A percentile compares a stretch with the other conserved stretches of the same genome.
Evolutionary conservation across 2,329 filamentous ascomycete species (phyloP).

Genomic region (Apiospora koreana): DNA sequence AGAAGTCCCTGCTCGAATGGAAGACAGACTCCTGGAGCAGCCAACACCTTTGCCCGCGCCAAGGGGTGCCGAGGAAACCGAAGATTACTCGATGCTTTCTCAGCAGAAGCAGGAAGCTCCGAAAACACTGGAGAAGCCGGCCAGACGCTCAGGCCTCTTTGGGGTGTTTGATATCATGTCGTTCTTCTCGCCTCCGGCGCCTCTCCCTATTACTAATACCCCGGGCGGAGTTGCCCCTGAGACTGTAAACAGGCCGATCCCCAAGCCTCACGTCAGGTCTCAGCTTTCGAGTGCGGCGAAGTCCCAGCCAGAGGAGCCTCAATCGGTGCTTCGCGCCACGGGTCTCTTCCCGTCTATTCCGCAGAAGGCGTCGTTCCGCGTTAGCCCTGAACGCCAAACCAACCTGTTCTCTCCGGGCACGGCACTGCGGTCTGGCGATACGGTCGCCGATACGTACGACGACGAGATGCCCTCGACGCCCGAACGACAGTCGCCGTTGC

Average conservation of each 20-base stretch:
- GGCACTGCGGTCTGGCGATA: constrained; percentile 24
- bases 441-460: constrained; percentile 29
- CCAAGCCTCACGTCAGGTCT: not conserved
- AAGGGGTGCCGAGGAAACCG: not conserved
- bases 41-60: not conserved
- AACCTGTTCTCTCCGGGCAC: constrained; percentile 39
- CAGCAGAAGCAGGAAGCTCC: constrained; percentile 20
- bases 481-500: constrained; percentile 32
- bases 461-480: constrained; percentile 30
- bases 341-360: constrained; percentile 34
- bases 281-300: constrained; percentile 21
- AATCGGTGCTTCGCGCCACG: constrained; percentile 27
- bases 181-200: constrained; percentile 60
- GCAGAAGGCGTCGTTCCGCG: constrained; percentile 28
- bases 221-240: not conserved
- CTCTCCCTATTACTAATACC: constrained; percentile 33
- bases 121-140: constrained; percentile 23
- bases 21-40: not conserved
- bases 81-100: not conserved
- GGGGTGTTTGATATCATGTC: constrained; percentile 48
- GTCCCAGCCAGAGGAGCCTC: constrained; percentile 29
- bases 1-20: not conserved
- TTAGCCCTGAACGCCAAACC: constrained; percentile 24
- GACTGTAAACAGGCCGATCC: not conserved
- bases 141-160: constrained; percentile 28